Conservation (phyloP, 805 yeast species). For the Metschnikowia similis region DNA sequence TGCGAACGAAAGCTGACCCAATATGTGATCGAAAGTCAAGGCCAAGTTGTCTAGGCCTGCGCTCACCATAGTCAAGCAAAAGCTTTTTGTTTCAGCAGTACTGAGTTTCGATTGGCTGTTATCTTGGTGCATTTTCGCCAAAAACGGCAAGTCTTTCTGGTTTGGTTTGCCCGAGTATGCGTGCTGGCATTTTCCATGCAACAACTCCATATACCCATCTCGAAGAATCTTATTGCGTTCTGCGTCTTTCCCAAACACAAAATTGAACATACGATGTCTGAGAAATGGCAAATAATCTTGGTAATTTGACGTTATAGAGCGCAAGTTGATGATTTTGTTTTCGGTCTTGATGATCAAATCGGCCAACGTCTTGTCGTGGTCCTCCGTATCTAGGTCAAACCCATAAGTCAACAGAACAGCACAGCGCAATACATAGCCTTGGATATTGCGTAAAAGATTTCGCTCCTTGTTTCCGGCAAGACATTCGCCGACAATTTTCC, state of each 20-base stretch:
- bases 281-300: slow-evolving; percentile 52
- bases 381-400: slow-evolving; percentile 39
- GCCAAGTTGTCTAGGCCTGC: slow-evolving; percentile 78
- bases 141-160: neutral
- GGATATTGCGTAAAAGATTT: slow-evolving; percentile 39
- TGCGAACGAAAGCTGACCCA: slow-evolving; percentile 55
- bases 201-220: slow-evolving; percentile 43
- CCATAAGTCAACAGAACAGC: slow-evolving; percentile 55
- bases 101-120: slow-evolving; percentile 24
- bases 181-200: slow-evolving; percentile 16
- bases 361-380: slow-evolving; percentile 34
- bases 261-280: slow-evolving; percentile 25
- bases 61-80: slow-evolving; percentile 71
- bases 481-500: slow-evolving; percentile 4
- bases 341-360: slow-evolving; percentile 54
- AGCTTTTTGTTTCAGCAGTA: slow-evolving; percentile 50
- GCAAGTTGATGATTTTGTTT: slow-evolving; percentile 48
- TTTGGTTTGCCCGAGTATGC: neutral
- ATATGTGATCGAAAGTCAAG: slow-evolving; percentile 53
- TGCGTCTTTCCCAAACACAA: slow-evolving; percentile 12
- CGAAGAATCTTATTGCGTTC: slow-evolving; percentile 34
- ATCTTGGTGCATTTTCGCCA: slow-evolving; percentile 7
- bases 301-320: slow-evolving; percentile 54
- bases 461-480: slow-evolving; percentile 23
- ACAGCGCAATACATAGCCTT: slow-evolving; percentile 48